Evolutionary conservation across 441 rosid species (phyloP).

Genomic region (Eruca vesicaria): DNA sequence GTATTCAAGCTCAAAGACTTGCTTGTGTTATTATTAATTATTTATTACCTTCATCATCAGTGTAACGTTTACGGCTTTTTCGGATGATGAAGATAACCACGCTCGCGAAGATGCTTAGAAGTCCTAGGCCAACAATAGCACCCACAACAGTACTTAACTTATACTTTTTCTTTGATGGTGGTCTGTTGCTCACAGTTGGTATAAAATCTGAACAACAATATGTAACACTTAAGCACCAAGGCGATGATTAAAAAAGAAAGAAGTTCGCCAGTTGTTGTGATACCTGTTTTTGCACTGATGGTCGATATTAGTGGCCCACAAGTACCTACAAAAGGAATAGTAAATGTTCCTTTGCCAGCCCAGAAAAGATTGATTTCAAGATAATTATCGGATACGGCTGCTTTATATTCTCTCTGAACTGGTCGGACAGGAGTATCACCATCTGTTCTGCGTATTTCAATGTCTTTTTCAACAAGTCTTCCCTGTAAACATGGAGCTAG

Average conservation of each 20-base stretch:
- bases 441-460: not conserved
- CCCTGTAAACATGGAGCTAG: not conserved
- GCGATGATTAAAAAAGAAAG: not conserved
- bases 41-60: not conserved
- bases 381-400: not conserved
- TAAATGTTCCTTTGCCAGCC: not conserved
- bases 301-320: conserved; percentile 61
- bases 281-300: conserved; percentile 58
- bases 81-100: not conserved
- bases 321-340: conserved; percentile 29
- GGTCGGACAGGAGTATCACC: not conserved
- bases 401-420: not conserved
- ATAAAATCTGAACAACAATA: conserved; percentile 51
- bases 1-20: not conserved
- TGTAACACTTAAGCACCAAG: conserved; percentile 13
- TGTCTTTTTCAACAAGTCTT: not conserved
- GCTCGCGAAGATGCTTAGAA: not conserved
- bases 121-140: not conserved
- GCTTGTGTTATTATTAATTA: not conserved
- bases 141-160: not conserved
- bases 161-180: not conserved
- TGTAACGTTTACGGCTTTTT: not conserved
- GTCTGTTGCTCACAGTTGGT: conserved; percentile 36
- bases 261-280: not conserved
- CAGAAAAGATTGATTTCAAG: not conserved